These are phyloP conservation scores for Lepiota venenata DNA, from an alignment of 768 basidiomycete species.

Conservation along the genomic window DNA sequence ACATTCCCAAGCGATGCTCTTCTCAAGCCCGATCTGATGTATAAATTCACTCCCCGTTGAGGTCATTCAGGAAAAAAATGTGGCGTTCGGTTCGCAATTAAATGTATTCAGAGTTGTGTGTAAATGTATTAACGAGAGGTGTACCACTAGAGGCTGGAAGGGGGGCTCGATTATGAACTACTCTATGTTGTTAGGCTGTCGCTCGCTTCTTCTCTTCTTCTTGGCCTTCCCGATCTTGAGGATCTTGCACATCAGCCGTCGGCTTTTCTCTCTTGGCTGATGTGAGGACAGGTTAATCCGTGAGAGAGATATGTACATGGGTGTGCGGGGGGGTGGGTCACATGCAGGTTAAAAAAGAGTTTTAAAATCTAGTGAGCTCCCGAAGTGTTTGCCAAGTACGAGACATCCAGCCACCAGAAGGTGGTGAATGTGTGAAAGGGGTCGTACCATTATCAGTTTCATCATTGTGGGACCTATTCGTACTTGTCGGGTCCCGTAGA, in stretches of 20 bases:
- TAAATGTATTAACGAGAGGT: constrained; percentile 6
- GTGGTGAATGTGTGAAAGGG: constrained; percentile 57
- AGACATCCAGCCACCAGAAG: constrained; percentile 67
- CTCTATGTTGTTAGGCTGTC: constrained; percentile 32
- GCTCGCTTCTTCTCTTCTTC: constrained; percentile 45
- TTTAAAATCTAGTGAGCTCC: constrained; percentile 68
- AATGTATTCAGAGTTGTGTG: constrained; percentile 5
- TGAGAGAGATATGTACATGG: constrained; percentile 3
- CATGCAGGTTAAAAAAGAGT: constrained; percentile 29
- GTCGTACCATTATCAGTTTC: constrained; percentile 69
- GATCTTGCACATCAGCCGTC: constrained; percentile 24
- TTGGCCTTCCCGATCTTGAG: constrained; percentile 37
- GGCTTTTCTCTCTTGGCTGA: constrained; percentile 22
- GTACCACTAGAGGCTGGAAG: constrained; percentile 1
- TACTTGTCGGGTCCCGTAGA: constrained; percentile 10
- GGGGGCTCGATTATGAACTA: constrained; percentile 12
- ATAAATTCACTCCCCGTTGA: constrained; percentile 1
- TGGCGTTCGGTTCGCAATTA: background rate
- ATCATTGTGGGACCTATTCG: constrained; percentile 20
- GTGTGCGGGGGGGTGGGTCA: too few species aligned
- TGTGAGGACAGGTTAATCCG: constrained; percentile 18
- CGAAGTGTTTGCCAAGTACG: constrained; percentile 65
- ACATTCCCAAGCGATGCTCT: background rate
- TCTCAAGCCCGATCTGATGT: background rate
- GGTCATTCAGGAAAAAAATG: background rate